phyloP scores from a whole-genome alignment of 2,329 filamentous ascomycete species.

The Alternaria arbusti region DNA sequence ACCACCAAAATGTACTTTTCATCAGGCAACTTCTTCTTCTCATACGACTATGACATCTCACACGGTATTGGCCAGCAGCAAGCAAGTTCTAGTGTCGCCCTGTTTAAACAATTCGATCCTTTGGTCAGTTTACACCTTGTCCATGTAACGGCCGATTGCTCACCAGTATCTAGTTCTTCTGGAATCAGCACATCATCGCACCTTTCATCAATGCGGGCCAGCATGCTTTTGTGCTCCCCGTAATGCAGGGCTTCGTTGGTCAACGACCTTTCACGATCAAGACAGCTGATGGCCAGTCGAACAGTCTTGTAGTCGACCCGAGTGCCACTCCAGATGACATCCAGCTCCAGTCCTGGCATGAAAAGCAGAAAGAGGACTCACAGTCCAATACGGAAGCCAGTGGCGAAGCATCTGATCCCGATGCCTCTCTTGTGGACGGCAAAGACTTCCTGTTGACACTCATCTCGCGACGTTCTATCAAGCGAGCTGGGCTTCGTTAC shows the following conservation, averaged over 20 bases:
- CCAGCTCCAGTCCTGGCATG: slow-evolving; percentile 41
- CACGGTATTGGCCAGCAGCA: slow-evolving; percentile 60
- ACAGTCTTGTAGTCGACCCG: slow-evolving; percentile 44
- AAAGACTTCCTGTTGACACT: slow-evolving; percentile 79
- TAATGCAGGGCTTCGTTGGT: slow-evolving; percentile 95
- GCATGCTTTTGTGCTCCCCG: slow-evolving; percentile 73
- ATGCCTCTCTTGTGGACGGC: slow-evolving; percentile 38
- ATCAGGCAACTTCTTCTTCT: slow-evolving; percentile 87
- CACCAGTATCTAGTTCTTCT: slow-evolving; percentile 70
- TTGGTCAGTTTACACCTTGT: slow-evolving; percentile 53
- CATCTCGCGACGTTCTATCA: slow-evolving; percentile 86
- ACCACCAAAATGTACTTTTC: slow-evolving; percentile 86
- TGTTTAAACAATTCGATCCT: slow-evolving; percentile 76
- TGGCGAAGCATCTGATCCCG: slow-evolving; percentile 33
- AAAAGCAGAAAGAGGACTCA: slow-evolving; percentile 36
- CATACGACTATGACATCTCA: slow-evolving; percentile 93
- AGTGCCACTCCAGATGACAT: slow-evolving; percentile 44
- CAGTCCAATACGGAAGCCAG: slow-evolving; percentile 19
- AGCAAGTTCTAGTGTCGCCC: slow-evolving; percentile 59
- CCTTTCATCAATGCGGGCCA: slow-evolving; percentile 78
- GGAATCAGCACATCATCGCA: slow-evolving; percentile 79
- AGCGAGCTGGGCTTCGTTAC: slow-evolving; percentile 87
- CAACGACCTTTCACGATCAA: slow-evolving; percentile 82
- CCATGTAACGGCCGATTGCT: background rate
- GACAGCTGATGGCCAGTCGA: slow-evolving; percentile 43